Base-by-base conservation (phyloP, 352 stramenopile species). In the Globisporangium yorkense region DNA sequence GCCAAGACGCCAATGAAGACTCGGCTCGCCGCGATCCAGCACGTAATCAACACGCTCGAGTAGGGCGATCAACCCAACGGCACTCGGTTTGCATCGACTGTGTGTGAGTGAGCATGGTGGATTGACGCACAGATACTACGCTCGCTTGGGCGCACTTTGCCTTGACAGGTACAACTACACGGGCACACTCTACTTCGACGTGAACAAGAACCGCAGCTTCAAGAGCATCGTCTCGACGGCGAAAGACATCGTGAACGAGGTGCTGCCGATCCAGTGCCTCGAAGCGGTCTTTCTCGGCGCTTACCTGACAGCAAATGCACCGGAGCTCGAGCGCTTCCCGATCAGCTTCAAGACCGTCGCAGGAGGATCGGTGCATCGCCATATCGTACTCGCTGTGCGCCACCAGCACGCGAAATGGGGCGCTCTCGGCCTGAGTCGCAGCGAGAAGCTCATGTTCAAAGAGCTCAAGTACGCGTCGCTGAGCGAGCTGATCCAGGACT, bases 131-230 rank as follows among this genome's bases (percentile, higher is more conserved):
- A 16, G 13, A 12, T 5, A 6, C 10, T 16, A 7, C n/a, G 5
- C n/a, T 54, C 8, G 16, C 6, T 13, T 31, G n/a, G 1, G 40
- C 18, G n/a, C 12, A 27, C 0, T 9, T n/a, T 56, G 33, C 31
- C 55, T 40, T 57, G 24, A 46, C 13, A 85, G 74, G 59, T 92
- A 94, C 67, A 96, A 96, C 70, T 94, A 96, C 73, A 96, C 86
- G 0, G 84, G 84, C 21, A 89, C 70, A 12, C 51, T 88, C 15
- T 96, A 94, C 60, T 96, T 95, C 52, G 75, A 90, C 44, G 74
- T 94, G 31, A 88, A 80, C 66, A 95, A 95, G 54, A 90, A 96
- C 56, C 80, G 84, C 24, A 94, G 86, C 61, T 90, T 92, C 63
- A 94, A 96, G 65, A 92, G 83, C 47, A 88, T 96, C 21, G 80